These are phyloP conservation scores for Sporisorium scitamineum DNA, from an alignment of 1,284 basidiomycete genomes.

Conservation along the genomic window DNA sequence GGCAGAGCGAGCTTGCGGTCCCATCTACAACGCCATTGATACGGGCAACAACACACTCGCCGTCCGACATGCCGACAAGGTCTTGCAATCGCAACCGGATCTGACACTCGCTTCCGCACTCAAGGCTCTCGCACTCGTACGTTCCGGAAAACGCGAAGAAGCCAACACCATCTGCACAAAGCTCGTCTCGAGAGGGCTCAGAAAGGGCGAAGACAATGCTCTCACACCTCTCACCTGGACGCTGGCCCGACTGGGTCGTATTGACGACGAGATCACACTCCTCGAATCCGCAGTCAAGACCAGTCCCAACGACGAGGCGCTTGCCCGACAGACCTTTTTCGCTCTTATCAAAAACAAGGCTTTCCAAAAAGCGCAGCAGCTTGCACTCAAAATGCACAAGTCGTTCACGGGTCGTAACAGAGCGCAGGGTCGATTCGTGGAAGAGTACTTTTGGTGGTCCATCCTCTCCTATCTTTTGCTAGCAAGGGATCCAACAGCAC, in stretches of 20 bases:
- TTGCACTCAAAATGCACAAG: constrained; percentile 49
- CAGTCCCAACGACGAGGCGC: constrained; percentile 81
- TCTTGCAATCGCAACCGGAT: constrained; percentile 47
- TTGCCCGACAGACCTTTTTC: constrained; percentile 83
- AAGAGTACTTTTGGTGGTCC: constrained; percentile 85
- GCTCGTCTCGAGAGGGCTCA: constrained; percentile 79
- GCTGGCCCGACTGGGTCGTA: constrained; percentile 79
- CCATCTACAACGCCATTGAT: constrained; percentile 58
- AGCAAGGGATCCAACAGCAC: constrained; percentile 49
- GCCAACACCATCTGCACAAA: constrained; percentile 82
- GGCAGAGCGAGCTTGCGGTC: constrained; percentile 53
- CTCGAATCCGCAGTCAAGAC: constrained; percentile 71
- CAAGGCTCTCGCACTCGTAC: constrained; percentile 83
- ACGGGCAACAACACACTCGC: constrained; percentile 48
- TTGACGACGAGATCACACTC: constrained; percentile 71
- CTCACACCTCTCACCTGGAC: constrained; percentile 84
- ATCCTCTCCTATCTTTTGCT: constrained; percentile 81
- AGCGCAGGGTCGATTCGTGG: constrained; percentile 80
- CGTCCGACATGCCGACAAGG: constrained; percentile 44
- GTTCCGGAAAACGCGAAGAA: constrained; percentile 83
- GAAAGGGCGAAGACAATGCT: constrained; percentile 68
- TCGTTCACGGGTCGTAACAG: constrained; percentile 76
- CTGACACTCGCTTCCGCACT: constrained; percentile 72
- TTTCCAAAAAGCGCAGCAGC: constrained; percentile 66
- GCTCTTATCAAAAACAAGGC: constrained; percentile 66